Evolutionary conservation across 768 basidiomycete genomes (phyloP), one percentile per base, ranked within the genome.

Genomic region (Strobilomyces echinocephalus): DNA sequence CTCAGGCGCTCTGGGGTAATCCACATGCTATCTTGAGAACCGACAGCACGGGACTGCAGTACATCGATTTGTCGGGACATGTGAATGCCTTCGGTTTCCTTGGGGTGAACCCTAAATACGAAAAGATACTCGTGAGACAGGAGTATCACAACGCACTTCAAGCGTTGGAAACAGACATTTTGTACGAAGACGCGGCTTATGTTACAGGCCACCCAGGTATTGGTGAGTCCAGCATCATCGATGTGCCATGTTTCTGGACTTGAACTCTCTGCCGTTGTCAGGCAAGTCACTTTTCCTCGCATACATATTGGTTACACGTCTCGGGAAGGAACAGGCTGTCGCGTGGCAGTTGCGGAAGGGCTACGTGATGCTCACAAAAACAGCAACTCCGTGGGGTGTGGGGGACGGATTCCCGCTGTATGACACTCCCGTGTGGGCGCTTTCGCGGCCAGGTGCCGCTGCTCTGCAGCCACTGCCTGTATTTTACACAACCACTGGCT

Each of bases 81-180:
- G 24, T 24, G 4, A 4, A 4, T 2, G 24, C 24, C 24, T 24
- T 24, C 24, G 24, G 24, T 24, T 2, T 24, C 24, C 24, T 24
- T 24, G 24, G 24, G 24, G 2, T 24, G 24, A 24, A 24, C 2
- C 24, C 24, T 24, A 24, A 24, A 24, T 88, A 30, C 8, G 31
- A 36, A 0, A 57, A 49, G 43, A 34, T 56, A 28, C 47, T 57
- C 10, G 39, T 42, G 12, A 42, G 41, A 26, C 11, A 21, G 10
- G 41, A 42, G 24, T 42, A 42, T 26, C 21, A 20, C 41, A 15
- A 10, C 7, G 41, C 41, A 14, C 18, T 42, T 14, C 5, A 42
- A 3, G 41, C 21, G 5, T 42, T 42, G 21, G 10, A 42, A 21
- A 11, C 3, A 2, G 15, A 3, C 14, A 1, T 2, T n/a, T 1